Conservation (phyloP, 1,139 yeast species). For the Komagataea norvegica region DNA sequence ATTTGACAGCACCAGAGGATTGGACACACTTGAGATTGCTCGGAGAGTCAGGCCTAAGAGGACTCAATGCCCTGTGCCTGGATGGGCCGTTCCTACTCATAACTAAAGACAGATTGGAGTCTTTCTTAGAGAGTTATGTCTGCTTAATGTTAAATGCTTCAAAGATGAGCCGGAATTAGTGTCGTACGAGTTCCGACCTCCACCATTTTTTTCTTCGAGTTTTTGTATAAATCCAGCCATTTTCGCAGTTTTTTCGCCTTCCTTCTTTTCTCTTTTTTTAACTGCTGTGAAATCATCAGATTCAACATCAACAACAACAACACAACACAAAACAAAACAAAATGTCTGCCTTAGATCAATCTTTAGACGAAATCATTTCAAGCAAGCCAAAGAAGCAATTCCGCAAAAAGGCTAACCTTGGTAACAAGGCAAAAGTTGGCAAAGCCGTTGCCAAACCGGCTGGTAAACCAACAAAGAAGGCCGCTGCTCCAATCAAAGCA, state of each 20-base stretch:
- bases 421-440: constrained; percentile 29
- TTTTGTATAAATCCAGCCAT: background rate
- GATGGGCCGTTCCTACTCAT: no score
- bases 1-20: constrained; percentile 22
- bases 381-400: constrained; percentile 45
- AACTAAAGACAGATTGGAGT: no score
- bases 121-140: no score
- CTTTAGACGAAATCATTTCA: constrained; percentile 92
- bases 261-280: background rate
- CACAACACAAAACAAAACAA: constrained; percentile 5
- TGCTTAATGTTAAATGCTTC: no score
- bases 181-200: no score
- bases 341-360: constrained; percentile 79
- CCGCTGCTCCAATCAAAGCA: constrained; percentile 9
- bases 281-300: no score
- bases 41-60: background rate
- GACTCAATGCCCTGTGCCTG: background rate
- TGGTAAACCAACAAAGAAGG: constrained; percentile 24
- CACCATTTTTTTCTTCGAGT: background rate
- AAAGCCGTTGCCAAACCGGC: constrained; percentile 21
- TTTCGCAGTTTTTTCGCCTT: background rate
- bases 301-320: no score
- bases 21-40: constrained; percentile 8
- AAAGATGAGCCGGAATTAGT: no score
- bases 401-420: constrained; percentile 32